A percentile compares a stretch with the other conserved stretches of the same genome.
Conservation (phyloP, 352 stramenopile genomes). For the Bremia lactucae region DNA sequence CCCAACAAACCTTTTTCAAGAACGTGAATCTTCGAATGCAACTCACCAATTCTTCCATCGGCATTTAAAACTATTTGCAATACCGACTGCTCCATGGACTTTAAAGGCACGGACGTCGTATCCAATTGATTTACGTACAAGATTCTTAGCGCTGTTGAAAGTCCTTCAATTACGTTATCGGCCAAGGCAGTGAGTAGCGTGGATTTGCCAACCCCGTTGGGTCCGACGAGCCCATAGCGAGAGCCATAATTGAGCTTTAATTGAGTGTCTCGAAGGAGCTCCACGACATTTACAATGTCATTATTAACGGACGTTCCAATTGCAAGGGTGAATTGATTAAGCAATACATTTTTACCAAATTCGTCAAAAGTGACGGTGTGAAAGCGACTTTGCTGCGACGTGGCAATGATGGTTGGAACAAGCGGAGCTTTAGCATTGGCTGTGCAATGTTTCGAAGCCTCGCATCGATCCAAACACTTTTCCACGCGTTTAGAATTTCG, state of each 20-base stretch:
- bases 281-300: conserved; percentile 15
- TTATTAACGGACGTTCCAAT: conserved; percentile 14
- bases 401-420: conserved; percentile 18
- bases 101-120: conserved; percentile 23
- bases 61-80: conserved; percentile 37
- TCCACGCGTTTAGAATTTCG: conserved; percentile 24
- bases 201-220: conserved; percentile 83
- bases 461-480: conserved; percentile 10
- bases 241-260: conserved; percentile 64
- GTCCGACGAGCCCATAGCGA: conserved; percentile 81
- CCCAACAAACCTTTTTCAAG: conserved; percentile 1
- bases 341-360: conserved; percentile 44
- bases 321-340: conserved; percentile 44
- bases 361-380: conserved; percentile 52
- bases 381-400: conserved; percentile 49
- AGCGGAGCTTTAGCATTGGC: conserved; percentile 1
- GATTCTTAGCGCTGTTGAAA: conserved; percentile 35
- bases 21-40: conserved; percentile 23
- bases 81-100: conserved; percentile 20
- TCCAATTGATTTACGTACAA: conserved; percentile 59
- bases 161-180: conserved; percentile 67
- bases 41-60: conserved; percentile 26
- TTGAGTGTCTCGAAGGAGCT: conserved; percentile 55
- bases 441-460: conserved; percentile 1
- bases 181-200: conserved; percentile 89